Percentiles rank a stretch among this genome's conserved stretches.
These are phyloP conservation scores for Maudiozyma barnettii DNA, from an alignment of 805 yeast genomes.

Conservation along the genomic window DNA sequence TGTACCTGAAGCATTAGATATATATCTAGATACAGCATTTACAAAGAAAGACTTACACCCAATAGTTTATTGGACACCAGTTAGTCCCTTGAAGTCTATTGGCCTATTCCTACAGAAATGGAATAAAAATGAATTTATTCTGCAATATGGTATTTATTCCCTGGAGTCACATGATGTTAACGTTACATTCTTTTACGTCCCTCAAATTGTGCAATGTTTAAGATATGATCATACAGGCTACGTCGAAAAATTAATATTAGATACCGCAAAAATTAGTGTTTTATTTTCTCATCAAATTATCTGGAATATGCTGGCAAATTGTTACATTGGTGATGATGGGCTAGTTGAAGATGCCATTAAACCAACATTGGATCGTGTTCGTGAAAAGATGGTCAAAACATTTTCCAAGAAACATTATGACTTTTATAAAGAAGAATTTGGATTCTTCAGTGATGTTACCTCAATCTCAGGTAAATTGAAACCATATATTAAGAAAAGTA, in stretches of 20 bases:
- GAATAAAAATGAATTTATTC: conserved; percentile 51
- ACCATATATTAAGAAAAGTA: conserved; percentile 87
- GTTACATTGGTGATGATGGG: conserved; percentile 83
- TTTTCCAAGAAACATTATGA: conserved; percentile 52
- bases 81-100: conserved; percentile 77
- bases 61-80: conserved; percentile 60
- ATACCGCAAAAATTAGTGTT: conserved; percentile 84
- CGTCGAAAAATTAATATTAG: conserved; percentile 79
- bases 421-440: conserved; percentile 76
- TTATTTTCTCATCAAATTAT: conserved; percentile 94
- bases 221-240: conserved; percentile 78
- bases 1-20: conserved; percentile 16
- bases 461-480: conserved; percentile 88
- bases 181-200: conserved; percentile 90
- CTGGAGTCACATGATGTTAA: conserved; percentile 81
- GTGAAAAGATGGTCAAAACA: conserved; percentile 48
- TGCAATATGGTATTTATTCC: conserved; percentile 87
- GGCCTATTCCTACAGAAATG: conserved; percentile 71
- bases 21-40: conserved; percentile 8
- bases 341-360: conserved; percentile 70
- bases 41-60: conserved; percentile 20
- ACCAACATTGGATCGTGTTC: conserved; percentile 70
- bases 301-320: conserved; percentile 95
- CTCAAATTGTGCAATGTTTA: conserved; percentile 90
- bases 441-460: conserved; percentile 85